Conservation (phyloP, 2,329 filamentous ascomycete species). For the Colletotrichum theobromicola region DNA sequence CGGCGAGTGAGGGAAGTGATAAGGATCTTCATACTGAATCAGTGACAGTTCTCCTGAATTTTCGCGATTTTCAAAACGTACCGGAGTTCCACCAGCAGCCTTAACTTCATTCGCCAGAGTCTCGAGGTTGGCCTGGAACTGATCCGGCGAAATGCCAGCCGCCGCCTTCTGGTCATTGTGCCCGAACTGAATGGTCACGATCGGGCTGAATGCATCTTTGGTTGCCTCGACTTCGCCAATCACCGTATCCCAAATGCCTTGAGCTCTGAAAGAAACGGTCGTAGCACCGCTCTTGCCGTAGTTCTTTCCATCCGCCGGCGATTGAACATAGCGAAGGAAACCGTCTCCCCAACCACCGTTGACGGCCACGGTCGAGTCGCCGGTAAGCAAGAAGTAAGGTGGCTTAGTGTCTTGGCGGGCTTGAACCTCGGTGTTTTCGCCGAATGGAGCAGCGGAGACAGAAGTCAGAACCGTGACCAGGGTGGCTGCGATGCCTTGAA, state of each 20-base stretch:
- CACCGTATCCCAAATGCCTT: slow-evolving; percentile 58
- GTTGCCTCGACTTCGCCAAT: slow-evolving; percentile 46
- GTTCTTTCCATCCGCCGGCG: slow-evolving; percentile 58
- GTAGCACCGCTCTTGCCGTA: slow-evolving; percentile 62
- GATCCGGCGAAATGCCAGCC: slow-evolving; percentile 47
- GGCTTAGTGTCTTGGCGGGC: slow-evolving; percentile 26
- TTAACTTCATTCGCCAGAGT: slow-evolving; percentile 49
- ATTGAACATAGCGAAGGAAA: slow-evolving; percentile 55
- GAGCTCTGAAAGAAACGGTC: slow-evolving; percentile 57
- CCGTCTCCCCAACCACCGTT: slow-evolving; percentile 64
- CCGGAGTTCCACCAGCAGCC: slow-evolving; percentile 48
- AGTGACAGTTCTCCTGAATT: neutral
- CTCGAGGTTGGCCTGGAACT: slow-evolving; percentile 58
- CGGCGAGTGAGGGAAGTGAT: slow-evolving; percentile 61
- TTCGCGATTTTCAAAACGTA: slow-evolving; percentile 22
- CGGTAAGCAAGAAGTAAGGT: slow-evolving; percentile 52
- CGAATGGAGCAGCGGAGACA: neutral
- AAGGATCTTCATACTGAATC: slow-evolving; percentile 40
- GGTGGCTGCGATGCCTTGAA: neutral
- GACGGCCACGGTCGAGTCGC: slow-evolving; percentile 54
- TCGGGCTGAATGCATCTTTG: slow-evolving; percentile 28
- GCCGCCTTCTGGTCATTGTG: slow-evolving; percentile 66
- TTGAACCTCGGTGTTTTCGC: neutral
- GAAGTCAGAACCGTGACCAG: slow-evolving; percentile 29
- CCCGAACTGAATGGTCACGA: slow-evolving; percentile 54